Evolutionary conservation across 208 protist genomes (phyloP).

Genomic region (Leishmania aethiopica): DNA sequence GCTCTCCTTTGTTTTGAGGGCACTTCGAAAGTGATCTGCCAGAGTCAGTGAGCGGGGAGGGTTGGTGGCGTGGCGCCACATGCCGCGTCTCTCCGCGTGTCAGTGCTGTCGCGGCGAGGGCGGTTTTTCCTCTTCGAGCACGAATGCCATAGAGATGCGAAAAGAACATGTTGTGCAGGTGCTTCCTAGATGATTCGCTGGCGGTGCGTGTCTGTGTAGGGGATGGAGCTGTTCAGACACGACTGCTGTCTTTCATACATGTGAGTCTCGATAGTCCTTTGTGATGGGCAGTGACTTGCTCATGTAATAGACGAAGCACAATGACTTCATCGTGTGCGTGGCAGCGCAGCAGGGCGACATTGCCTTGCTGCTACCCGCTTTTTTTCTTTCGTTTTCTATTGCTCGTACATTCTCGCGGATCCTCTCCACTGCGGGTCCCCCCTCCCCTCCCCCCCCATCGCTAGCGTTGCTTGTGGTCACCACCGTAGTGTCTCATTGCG

Average conservation of each 20-base stretch:
- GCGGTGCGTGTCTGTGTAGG: conserved; percentile 6
- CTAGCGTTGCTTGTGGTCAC: not conserved
- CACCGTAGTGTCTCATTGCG: not conserved
- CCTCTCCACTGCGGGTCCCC: not conserved
- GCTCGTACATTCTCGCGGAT: not conserved
- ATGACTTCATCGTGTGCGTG: not conserved
- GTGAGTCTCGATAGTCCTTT: not conserved
- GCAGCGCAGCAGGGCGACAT: not conserved
- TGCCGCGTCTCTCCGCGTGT: not conserved
- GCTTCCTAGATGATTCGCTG: not conserved
- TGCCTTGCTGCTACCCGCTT: not conserved
- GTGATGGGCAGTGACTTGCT: no score
- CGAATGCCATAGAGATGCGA: no score
- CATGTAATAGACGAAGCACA: no score
- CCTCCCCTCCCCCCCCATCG: not conserved
- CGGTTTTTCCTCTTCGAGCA: not conserved
- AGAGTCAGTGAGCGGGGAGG: not conserved
- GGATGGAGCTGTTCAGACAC: not conserved
- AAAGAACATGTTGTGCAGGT: not conserved
- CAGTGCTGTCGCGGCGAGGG: not conserved
- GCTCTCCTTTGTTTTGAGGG: conserved; percentile 28
- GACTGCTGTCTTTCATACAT: not conserved
- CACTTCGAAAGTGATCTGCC: conserved; percentile 13
- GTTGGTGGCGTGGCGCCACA: not conserved
- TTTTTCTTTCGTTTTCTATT: not conserved